Base-by-base conservation (phyloP, 2,329 filamentous ascomycete species). In the Raffaelea deltoideospora region DNA sequence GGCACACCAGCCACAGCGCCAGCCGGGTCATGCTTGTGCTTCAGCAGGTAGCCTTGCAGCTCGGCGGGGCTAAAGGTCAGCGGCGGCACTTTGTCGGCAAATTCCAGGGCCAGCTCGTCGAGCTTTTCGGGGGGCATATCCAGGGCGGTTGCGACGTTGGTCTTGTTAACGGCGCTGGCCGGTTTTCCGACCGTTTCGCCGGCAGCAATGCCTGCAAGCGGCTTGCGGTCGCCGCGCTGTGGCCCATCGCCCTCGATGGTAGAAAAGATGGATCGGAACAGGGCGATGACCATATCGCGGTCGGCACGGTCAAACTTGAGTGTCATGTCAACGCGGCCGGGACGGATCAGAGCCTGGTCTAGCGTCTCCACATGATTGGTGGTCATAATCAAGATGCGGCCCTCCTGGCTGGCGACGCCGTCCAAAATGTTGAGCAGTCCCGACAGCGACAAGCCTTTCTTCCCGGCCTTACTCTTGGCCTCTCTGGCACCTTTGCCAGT, bases 351-450 rank as follows among this genome's bases (percentile, higher is more conserved):
- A 0, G 73, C 73, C 43, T 67, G 67, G 55, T 76, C 72, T 9
- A 76, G 61, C 47, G 70, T 71, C 43, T 76, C 69, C 0, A 72
- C 37, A 50, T 75, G 69, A 45, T 76, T 76, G n/a, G 72, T 76
- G 3, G 72, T 76, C 72, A 76, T 76, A 51, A 76, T 67, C 13
- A 76, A 60, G 5, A 76, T 61, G n/a, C 71, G 65, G 7, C 72
- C 71, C 48, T 77, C 72, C 43, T 75, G 69, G 9, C 70, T 73
- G 15, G 70, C 70, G 7, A 76, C 72, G 28, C 84, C 81, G 46
- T 92, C 82, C 29, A 90, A 76, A 33, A 82, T 79, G 54, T 90
- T 90, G 33, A 90, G 70, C 3, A 90, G 63, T 0, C 80, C 81
- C 0, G 80, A 85, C 2, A 90, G 65, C 1, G 79, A 83, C 31